Percentiles rank a stretch among this genome's conserved stretches.
phyloP scores from a whole-genome alignment of 805 yeast genomes.

The Zygoascus flipseniorum region DNA sequence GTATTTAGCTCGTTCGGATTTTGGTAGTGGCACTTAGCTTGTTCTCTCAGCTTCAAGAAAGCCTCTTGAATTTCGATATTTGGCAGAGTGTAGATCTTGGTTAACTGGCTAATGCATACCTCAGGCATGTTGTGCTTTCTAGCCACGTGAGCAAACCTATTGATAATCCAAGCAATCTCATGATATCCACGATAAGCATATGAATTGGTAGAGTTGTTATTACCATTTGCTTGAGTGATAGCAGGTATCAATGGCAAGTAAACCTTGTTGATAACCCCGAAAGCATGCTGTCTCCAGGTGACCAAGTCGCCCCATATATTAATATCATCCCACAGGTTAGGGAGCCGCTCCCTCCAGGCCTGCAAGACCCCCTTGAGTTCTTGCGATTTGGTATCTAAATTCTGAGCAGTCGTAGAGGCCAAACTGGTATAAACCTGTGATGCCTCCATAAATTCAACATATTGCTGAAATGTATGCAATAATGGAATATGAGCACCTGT shows the following conservation, averaged over 20 bases:
- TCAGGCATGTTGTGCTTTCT: slow-evolving; percentile 95
- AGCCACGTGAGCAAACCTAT: slow-evolving; percentile 97
- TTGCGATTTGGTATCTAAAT: slow-evolving; percentile 85
- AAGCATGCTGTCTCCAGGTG: slow-evolving; percentile 98
- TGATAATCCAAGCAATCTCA: slow-evolving; percentile 98
- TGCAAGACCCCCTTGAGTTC: slow-evolving; percentile 90
- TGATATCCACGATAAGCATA: slow-evolving; percentile 97
- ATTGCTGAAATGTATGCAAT: slow-evolving; percentile 92
- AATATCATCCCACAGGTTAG: slow-evolving; percentile 95
- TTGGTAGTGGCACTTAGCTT: slow-evolving; percentile 95
- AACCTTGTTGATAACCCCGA: slow-evolving; percentile 89
- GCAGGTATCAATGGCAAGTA: slow-evolving; percentile 89
- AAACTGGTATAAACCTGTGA: slow-evolving; percentile 85
- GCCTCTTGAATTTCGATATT: slow-evolving; percentile 98
- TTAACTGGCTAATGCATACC: slow-evolving; percentile 86
- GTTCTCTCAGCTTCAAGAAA: slow-evolving; percentile 88
- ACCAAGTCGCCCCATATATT: slow-evolving; percentile 96
- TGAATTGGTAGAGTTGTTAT: slow-evolving; percentile 57
- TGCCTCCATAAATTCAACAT: slow-evolving; percentile 96
- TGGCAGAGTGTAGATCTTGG: slow-evolving; percentile 90
- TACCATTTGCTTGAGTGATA: slow-evolving; percentile 49
- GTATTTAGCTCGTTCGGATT: slow-evolving; percentile 85
- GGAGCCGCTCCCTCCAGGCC: slow-evolving; percentile 97
- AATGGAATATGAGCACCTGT: slow-evolving; percentile 83
- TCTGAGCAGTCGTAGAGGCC: slow-evolving; percentile 83